These are phyloP conservation scores for Pseudoneurospora amorphoporcata DNA, from an alignment of 495 filamentous ascomycete species.

Conservation along the genomic window DNA sequence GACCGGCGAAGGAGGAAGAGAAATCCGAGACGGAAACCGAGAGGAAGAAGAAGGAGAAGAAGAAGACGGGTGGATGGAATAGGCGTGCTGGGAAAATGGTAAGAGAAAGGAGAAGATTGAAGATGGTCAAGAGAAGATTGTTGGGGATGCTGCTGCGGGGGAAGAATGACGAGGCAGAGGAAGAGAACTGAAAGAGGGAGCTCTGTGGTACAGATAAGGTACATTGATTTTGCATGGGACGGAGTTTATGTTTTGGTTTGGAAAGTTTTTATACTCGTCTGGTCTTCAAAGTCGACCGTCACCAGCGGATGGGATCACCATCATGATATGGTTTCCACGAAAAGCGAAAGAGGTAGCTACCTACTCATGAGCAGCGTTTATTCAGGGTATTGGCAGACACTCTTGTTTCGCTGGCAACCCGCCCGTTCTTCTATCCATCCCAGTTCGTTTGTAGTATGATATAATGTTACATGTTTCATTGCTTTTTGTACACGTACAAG, in stretches of 20 bases:
- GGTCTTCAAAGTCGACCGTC: no score
- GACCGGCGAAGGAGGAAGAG: neutral
- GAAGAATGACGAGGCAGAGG: neutral
- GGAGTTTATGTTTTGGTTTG: neutral
- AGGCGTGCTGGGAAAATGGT: neutral
- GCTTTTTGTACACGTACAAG: constrained; percentile 23
- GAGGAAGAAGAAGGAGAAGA: neutral
- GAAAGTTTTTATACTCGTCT: no score
- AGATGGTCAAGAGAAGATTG: neutral
- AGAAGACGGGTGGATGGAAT: neutral
- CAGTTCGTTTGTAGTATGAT: neutral
- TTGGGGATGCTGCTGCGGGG: neutral
- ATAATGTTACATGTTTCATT: constrained; percentile 24
- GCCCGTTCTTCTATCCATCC: neutral
- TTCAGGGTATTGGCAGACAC: neutral
- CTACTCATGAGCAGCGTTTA: no score
- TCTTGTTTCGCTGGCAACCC: neutral
- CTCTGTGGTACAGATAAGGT: neutral
- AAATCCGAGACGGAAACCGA: neutral
- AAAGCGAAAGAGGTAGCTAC: no score
- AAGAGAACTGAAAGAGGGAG: neutral
- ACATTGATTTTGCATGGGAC: neutral
- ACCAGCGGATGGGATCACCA: no score
- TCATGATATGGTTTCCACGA: no score
- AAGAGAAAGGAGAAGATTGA: neutral